Evolutionary conservation across 139 green algal species (phyloP).

Genomic region (Chlamydomonas applanata): DNA sequence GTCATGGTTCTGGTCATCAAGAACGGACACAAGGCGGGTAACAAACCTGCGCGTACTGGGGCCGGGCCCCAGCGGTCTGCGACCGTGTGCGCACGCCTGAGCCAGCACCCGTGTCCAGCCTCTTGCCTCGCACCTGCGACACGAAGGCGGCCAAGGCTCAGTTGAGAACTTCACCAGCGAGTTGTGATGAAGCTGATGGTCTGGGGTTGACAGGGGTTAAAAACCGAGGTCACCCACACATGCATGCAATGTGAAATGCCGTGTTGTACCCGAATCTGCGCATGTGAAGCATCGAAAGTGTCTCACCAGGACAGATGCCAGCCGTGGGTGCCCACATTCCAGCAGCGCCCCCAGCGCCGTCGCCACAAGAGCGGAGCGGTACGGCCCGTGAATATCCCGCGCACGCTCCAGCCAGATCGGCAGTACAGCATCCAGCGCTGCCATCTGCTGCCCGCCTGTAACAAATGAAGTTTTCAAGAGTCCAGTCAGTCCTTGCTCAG

Average conservation of each 20-base stretch:
- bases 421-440: slow-evolving; percentile 19
- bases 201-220: background rate
- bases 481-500: too few relatives aligned
- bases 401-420: slow-evolving; percentile 26
- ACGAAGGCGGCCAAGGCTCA: background rate
- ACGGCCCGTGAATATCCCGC: slow-evolving; percentile 17
- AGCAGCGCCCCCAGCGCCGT: slow-evolving; percentile 18
- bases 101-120: slow-evolving; percentile 11
- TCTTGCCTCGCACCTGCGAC: slow-evolving; percentile 22
- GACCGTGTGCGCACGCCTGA: slow-evolving; percentile 25
- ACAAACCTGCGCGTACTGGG: too few relatives aligned
- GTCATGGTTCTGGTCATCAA: too few relatives aligned
- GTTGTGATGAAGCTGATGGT: background rate
- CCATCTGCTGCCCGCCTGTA: slow-evolving; percentile 1
- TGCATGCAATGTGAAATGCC: background rate
- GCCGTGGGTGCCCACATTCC: slow-evolving; percentile 9
- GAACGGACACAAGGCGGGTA: too few relatives aligned
- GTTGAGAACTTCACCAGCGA: background rate
- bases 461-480: too few relatives aligned
- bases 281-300: background rate
- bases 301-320: background rate
- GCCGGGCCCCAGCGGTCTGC: background rate
- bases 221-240: background rate
- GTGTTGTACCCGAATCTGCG: background rate
- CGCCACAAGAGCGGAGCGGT: background rate